Percentiles rank a stretch among this genome's conserved stretches.
Evolutionary conservation across 2,329 filamentous ascomycete species (phyloP).

Genomic region (Pseudogymnoascus sp.): DNA sequence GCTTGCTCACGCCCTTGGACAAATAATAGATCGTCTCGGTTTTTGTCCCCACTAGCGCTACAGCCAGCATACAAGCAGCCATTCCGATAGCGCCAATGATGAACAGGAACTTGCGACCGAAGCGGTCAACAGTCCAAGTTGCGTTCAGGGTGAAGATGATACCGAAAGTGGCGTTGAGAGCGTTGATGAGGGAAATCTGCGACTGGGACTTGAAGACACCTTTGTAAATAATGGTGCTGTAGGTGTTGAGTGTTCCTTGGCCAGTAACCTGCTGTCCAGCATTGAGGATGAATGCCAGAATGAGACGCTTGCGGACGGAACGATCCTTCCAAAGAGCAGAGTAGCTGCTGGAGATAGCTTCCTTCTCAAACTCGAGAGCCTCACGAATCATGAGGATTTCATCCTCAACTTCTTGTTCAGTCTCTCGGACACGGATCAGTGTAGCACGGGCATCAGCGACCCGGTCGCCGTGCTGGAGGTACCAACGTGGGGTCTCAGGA

Average conservation of each 20-base stretch:
- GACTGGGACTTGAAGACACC: conserved; percentile 52
- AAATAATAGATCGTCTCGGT: conserved; percentile 30
- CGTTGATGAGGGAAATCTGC: conserved; percentile 64
- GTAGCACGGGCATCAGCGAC: conserved; percentile 50
- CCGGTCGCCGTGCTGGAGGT: conserved; percentile 51
- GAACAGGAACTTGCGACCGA: conserved; percentile 60
- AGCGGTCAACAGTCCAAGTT: conserved; percentile 64
- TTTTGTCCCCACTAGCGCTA: conserved; percentile 46
- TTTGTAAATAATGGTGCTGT: conserved; percentile 66
- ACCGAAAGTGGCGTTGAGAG: conserved; percentile 62
- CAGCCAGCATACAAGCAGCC: conserved; percentile 61
- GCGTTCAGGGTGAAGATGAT: conserved; percentile 67
- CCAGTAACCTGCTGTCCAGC: conserved; percentile 64
- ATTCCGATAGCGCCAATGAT: conserved; percentile 61
- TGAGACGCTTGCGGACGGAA: conserved; percentile 52
- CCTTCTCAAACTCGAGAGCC: conserved; percentile 63
- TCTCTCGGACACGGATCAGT: conserved; percentile 52
- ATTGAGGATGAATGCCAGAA: conserved; percentile 58
- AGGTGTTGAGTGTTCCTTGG: conserved; percentile 63
- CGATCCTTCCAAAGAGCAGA: conserved; percentile 60
- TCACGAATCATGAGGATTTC: conserved; percentile 57
- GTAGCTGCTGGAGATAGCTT: conserved; percentile 55
- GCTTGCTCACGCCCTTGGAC: conserved; percentile 19
- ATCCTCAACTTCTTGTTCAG: conserved; percentile 56
- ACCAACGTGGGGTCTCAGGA: conserved; percentile 61